Percentiles rank a stretch among this genome's conserved stretches.
Conservation (phyloP, 208 protist species). For the Strigomonas culicis region DNA sequence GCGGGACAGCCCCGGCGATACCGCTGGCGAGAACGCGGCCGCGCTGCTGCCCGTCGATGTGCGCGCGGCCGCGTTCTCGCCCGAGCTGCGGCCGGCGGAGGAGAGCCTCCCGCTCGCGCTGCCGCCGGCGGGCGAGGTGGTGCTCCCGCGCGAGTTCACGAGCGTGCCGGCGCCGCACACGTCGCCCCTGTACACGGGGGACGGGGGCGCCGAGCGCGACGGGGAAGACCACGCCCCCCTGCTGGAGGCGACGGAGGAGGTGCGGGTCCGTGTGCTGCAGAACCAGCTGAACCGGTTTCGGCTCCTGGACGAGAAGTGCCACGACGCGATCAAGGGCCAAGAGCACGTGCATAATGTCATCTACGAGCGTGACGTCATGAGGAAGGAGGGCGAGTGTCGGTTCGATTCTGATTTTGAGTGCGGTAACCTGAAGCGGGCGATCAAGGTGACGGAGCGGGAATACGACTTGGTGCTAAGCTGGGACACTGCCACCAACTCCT, state of each 20-base stretch:
- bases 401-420: slow-evolving; percentile 94
- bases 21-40: background rate
- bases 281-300: slow-evolving; percentile 59
- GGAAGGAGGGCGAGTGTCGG: background rate
- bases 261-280: slow-evolving; percentile 38
- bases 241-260: slow-evolving; percentile 25
- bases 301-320: slow-evolving; percentile 21
- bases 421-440: slow-evolving; percentile 93
- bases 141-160: slow-evolving; percentile 51
- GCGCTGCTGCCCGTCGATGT: slow-evolving; percentile 45
- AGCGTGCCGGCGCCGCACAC: slow-evolving; percentile 30
- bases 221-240: slow-evolving; percentile 18
- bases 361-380: slow-evolving; percentile 12
- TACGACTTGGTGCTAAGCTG: slow-evolving; percentile 93
- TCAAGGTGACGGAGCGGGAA: slow-evolving; percentile 82
- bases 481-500: slow-evolving; percentile 94
- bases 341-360: slow-evolving; percentile 23
- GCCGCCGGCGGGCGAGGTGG: slow-evolving; percentile 8
- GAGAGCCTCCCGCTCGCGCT: slow-evolving; percentile 10
- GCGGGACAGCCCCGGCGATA: background rate
- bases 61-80: slow-evolving; percentile 46
- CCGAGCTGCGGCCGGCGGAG: slow-evolving; percentile 41
- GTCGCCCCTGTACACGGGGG: background rate
- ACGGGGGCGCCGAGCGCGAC: background rate
- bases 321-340: slow-evolving; percentile 31